A percentile compares a stretch with the other conserved stretches of the same genome.
phyloP scores from a whole-genome alignment of 148 eudicot genomes.

The Dysphania ambrosioides region DNA sequence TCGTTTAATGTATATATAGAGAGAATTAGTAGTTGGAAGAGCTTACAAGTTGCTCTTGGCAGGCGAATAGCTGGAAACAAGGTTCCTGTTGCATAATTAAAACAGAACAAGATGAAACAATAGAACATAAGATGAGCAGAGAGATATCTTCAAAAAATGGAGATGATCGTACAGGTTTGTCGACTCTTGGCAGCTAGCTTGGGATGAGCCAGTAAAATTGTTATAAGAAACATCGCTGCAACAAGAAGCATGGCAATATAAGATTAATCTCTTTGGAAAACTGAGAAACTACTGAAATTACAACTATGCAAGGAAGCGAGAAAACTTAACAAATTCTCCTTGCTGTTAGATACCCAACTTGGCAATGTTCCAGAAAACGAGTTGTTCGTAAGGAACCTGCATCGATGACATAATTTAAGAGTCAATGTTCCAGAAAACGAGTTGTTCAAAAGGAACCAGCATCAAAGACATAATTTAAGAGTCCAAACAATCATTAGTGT shows the following conservation, averaged over 20 bases:
- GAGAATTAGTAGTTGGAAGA: background rate
- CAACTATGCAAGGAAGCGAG: background rate
- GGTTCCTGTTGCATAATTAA: slow-evolving; percentile 42
- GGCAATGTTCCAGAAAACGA: slow-evolving; percentile 54
- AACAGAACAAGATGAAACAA: background rate
- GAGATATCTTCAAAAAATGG: background rate
- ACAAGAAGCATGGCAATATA: background rate
- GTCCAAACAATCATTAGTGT: too few species aligned
- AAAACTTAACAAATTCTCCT: slow-evolving; percentile 31
- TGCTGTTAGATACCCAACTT: slow-evolving; percentile 39
- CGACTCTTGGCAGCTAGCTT: slow-evolving; percentile 39
- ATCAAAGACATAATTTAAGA: too few species aligned
- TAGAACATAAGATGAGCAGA: background rate
- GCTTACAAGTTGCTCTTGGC: slow-evolving; percentile 41
- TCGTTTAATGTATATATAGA: background rate
- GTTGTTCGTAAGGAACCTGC: slow-evolving; percentile 58
- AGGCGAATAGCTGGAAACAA: slow-evolving; percentile 44
- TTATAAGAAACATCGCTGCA: slow-evolving; percentile 78
- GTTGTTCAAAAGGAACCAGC: too few species aligned
- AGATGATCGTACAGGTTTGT: slow-evolving; percentile 42
- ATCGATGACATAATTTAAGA: background rate
- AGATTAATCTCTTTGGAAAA: background rate
- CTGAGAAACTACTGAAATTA: background rate
- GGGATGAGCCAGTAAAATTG: slow-evolving; percentile 40
- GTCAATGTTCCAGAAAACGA: too few species aligned